Evolutionary conservation across 192 early-diverging fungal genomes (phyloP), one percentile per base, ranked within the genome.

Genomic region (Dimargaris verticillata): DNA sequence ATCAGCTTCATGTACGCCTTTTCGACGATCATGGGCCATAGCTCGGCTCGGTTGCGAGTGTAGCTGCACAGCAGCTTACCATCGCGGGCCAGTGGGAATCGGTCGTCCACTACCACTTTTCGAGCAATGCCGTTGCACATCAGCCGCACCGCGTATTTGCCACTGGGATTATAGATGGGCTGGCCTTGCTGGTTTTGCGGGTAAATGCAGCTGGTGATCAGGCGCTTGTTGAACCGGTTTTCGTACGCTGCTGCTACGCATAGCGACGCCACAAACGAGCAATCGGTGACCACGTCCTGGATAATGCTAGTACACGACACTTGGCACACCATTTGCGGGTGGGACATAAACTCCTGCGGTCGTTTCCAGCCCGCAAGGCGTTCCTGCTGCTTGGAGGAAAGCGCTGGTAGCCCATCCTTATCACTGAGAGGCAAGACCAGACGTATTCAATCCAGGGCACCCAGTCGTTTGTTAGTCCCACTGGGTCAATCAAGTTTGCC

Each of bases 1-100:
- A 89, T 91, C 0, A 93, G 68, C 70, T 96, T 96, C 81, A 93
- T 81, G 64, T 92, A 96, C 63, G 93, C 93, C 66, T 96, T 96
- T 61, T 96, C 93, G 18, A 93, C 77, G 25, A 96, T 83, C 63
- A 88, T 88, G 4, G 80, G 74, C 89, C 87, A 91, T 11, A 89
- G 53, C 66, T 88, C 87, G 52, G 83, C 78, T 48, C 79, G 71
- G 66, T 81, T 80, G 11, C 72, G 78, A 10, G 91, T 89, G 63
- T 87, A 91, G 0, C 91, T 93, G 64, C 89, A 95, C 83, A 93
- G 79, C n/a, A 89, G 72, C 25, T 69, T 82, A 18, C 84, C 84
- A 47, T 77, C 65, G 28, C 76, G 72, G 18, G 82, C 82, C 5
- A 92, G 72, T 5, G 93, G 93, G 22, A 95, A 72, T 61, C 78